phyloP scores from a whole-genome alignment of 31 red algal genomes.

The Pterothamnion heteromorphum region DNA sequence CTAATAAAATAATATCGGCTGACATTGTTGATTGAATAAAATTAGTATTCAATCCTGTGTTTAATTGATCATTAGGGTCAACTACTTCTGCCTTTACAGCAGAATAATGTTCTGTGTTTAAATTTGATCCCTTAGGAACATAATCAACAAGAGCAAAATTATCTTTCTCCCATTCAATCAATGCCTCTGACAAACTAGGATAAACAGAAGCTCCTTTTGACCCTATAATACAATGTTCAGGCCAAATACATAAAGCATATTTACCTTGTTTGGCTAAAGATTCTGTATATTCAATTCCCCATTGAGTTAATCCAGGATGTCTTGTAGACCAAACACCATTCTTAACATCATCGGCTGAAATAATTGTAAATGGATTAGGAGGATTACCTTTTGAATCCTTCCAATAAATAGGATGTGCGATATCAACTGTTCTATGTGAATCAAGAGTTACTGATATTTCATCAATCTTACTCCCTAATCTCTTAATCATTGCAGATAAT shows the following conservation, averaged over 20 bases:
- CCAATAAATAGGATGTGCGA: neutral
- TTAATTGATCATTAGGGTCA: neutral
- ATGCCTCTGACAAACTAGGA: neutral
- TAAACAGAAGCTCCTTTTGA: neutral
- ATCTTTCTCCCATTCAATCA: neutral
- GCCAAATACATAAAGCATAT: neutral
- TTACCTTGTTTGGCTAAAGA: neutral
- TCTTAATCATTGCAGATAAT: neutral
- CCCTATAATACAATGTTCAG: neutral
- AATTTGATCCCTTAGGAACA: neutral
- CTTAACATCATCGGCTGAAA: neutral
- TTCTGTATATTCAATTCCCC: too few relatives aligned
- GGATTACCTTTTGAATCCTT: neutral
- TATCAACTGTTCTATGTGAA: neutral
- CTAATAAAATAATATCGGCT: neutral
- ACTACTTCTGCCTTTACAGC: neutral
- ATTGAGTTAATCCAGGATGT: neutral
- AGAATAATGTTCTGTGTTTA: neutral
- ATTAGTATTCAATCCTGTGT: neutral
- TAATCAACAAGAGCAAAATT: neutral
- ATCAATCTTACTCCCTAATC: neutral
- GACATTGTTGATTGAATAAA: neutral
- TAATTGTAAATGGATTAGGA: neutral
- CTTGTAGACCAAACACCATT: neutral
- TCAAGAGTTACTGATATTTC: neutral